A percentile compares a stretch with the other conserved stretches of the same genome.
phyloP scores from a whole-genome alignment of 352 stramenopile genomes.

The Peronosclerospora sorghi region DNA sequence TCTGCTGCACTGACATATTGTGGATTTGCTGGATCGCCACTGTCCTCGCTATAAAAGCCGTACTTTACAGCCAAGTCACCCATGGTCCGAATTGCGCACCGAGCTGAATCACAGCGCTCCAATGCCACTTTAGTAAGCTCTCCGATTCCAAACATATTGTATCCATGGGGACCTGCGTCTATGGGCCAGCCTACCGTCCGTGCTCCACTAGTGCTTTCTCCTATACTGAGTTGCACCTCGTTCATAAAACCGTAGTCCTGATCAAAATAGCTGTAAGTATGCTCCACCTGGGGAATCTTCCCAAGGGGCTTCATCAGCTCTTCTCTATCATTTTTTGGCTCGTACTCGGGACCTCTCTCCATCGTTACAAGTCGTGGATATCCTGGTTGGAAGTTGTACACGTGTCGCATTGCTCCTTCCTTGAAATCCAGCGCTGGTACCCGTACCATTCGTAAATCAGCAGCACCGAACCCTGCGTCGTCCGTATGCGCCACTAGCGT shows the following conservation, averaged over 20 bases:
- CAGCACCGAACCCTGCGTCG: slow-evolving; percentile 67
- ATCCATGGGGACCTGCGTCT: slow-evolving; percentile 47
- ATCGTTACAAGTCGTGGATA: slow-evolving; percentile 64
- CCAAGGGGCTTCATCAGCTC: slow-evolving; percentile 55
- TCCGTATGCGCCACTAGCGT: slow-evolving; percentile 86
- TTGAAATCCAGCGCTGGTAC: slow-evolving; percentile 78
- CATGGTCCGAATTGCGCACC: slow-evolving; percentile 85
- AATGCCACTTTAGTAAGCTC: slow-evolving; percentile 87
- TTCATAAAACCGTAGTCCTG: slow-evolving; percentile 93
- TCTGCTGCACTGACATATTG: slow-evolving; percentile 71
- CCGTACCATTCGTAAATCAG: slow-evolving; percentile 85
- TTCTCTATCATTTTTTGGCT: slow-evolving; percentile 9
- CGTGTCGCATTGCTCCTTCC: slow-evolving; percentile 23
- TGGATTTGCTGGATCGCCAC: slow-evolving; percentile 39
- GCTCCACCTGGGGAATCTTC: slow-evolving; percentile 78
- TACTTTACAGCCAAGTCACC: slow-evolving; percentile 87
- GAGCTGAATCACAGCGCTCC: slow-evolving; percentile 81
- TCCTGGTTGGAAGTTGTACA: slow-evolving; percentile 63
- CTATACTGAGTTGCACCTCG: slow-evolving; percentile 90
- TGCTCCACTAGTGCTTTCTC: slow-evolving; percentile 86
- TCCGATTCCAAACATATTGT: slow-evolving; percentile 86
- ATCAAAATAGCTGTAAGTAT: slow-evolving; percentile 92
- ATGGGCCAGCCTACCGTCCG: slow-evolving; percentile 64
- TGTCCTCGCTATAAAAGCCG: slow-evolving; percentile 91
- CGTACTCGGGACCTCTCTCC: slow-evolving; percentile 66